These are phyloP conservation scores for Thielaviopsis musarum DNA, from an alignment of 2,329 filamentous ascomycete genomes.

Conservation along the genomic window DNA sequence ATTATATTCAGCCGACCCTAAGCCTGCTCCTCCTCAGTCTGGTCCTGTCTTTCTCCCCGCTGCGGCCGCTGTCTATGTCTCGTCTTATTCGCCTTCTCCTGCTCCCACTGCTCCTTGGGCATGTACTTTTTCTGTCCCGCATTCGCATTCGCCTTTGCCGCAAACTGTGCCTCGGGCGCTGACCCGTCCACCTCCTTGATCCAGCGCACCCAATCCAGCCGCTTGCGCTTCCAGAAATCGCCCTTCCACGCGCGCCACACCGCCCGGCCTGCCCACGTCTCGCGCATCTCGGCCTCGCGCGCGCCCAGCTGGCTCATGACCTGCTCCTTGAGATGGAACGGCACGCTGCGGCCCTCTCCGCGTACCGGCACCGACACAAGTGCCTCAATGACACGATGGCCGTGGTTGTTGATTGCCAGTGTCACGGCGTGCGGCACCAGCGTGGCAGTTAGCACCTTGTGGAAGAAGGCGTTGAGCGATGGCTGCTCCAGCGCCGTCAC, in stretches of 20 bases:
- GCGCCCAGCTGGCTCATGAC: constrained; percentile 32
- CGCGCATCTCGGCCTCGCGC: constrained; percentile 32
- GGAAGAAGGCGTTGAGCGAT: constrained; percentile 33
- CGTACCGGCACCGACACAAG: constrained; percentile 33
- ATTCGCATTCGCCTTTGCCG: constrained; percentile 4
- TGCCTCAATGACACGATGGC: constrained; percentile 33
- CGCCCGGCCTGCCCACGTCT: constrained; percentile 36
- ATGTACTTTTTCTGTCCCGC: constrained; percentile 7
- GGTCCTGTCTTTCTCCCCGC: background rate
- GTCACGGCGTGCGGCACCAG: constrained; percentile 28
- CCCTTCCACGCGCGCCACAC: constrained; percentile 43
- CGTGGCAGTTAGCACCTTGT: constrained; percentile 35
- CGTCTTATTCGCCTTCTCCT: constrained; percentile 4
- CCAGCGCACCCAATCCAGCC: constrained; percentile 39
- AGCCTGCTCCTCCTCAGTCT: background rate
- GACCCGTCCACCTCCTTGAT: constrained; percentile 26
- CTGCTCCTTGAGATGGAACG: constrained; percentile 41
- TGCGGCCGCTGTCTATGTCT: constrained; percentile 6
- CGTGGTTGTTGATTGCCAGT: constrained; percentile 32
- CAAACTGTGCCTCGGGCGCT: constrained; percentile 6
- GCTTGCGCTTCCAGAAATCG: constrained; percentile 36
- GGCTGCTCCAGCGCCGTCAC: constrained; percentile 32
- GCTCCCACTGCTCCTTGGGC: constrained; percentile 10
- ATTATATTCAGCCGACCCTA: background rate
- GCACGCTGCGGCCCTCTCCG: constrained; percentile 27